These are phyloP conservation scores for Hyaloscypha finlandica DNA, from an alignment of 495 filamentous ascomycete species.

Conservation along the genomic window DNA sequence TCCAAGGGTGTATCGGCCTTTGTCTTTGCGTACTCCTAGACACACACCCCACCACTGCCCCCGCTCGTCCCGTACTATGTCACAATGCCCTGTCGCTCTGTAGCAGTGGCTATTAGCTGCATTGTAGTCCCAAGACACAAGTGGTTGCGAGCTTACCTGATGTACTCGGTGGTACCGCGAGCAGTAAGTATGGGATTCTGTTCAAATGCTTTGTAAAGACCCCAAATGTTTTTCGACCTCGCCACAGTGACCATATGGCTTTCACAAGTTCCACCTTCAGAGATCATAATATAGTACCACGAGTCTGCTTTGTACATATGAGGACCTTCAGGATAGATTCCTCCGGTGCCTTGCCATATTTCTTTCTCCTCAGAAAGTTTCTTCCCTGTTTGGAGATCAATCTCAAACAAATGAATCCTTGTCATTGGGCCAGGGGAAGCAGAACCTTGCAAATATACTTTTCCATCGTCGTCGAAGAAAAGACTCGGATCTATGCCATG, in stretches of 20 bases:
- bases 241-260: conserved; percentile 57
- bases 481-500: conserved; percentile 46
- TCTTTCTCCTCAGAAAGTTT: conserved; percentile 39
- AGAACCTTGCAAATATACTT: conserved; percentile 44
- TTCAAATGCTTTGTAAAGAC: conserved; percentile 56
- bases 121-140: too few relatives aligned
- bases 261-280: conserved; percentile 66
- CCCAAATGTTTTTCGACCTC: conserved; percentile 46
- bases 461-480: conserved; percentile 54
- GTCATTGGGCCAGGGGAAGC: conserved; percentile 28
- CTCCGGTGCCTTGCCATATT: conserved; percentile 55
- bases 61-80: conserved; percentile 45
- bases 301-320: conserved; percentile 65
- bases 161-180: conserved; percentile 36
- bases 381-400: conserved; percentile 48
- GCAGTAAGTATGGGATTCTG: conserved; percentile 56
- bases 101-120: conserved; percentile 6
- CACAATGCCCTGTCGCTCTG: conserved; percentile 42
- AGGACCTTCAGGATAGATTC: conserved; percentile 59
- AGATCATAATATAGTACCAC: conserved; percentile 68
- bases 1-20: conserved; percentile 24
- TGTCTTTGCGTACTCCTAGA: conserved; percentile 20
- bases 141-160: conserved; percentile 30
- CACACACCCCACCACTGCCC: conserved; percentile 48
- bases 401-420: conserved; percentile 41